Evolutionary conservation across 768 basidiomycete species (phyloP).

Genomic region (Peribolospora baueri): DNA sequence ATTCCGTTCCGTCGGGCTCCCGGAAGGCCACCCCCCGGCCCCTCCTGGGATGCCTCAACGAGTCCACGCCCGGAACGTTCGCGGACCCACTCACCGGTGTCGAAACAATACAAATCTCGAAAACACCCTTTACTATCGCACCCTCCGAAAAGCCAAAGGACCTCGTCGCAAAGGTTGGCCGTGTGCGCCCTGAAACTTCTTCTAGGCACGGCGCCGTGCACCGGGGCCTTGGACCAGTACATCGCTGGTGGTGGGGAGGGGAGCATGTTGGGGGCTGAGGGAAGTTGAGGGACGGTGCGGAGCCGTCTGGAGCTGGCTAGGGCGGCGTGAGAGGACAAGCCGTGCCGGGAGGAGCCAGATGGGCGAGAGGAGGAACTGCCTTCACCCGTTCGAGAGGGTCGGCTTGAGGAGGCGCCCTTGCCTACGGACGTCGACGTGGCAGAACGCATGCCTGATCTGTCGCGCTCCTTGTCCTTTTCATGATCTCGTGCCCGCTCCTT

Average conservation of each 20-base stretch:
- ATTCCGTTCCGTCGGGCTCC: no score
- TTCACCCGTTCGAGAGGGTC: no score
- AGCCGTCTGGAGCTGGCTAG: background rate
- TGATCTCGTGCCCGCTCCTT: no score
- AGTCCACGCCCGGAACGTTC: background rate
- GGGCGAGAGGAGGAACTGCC: no score
- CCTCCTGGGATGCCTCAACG: background rate
- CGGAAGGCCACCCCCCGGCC: no score
- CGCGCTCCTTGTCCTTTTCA: no score
- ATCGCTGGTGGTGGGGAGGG: slow-evolving; percentile 45
- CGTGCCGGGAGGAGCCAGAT: no score
- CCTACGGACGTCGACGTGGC: no score
- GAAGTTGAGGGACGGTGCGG: background rate
- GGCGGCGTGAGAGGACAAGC: no score
- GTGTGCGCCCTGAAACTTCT: slow-evolving; percentile 57
- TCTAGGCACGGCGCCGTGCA: slow-evolving; percentile 42
- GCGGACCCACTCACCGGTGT: slow-evolving; percentile 33
- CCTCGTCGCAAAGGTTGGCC: slow-evolving; percentile 54
- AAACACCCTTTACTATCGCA: slow-evolving; percentile 56
- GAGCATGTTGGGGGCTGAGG: background rate
- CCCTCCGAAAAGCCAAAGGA: slow-evolving; percentile 72
- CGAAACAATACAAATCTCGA: slow-evolving; percentile 59
- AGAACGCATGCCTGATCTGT: no score
- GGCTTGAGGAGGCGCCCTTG: no score
- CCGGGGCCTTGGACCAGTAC: slow-evolving; percentile 68